phyloP scores from a whole-genome alignment of 768 basidiomycete species.

The Mycena albidolilacea region DNA sequence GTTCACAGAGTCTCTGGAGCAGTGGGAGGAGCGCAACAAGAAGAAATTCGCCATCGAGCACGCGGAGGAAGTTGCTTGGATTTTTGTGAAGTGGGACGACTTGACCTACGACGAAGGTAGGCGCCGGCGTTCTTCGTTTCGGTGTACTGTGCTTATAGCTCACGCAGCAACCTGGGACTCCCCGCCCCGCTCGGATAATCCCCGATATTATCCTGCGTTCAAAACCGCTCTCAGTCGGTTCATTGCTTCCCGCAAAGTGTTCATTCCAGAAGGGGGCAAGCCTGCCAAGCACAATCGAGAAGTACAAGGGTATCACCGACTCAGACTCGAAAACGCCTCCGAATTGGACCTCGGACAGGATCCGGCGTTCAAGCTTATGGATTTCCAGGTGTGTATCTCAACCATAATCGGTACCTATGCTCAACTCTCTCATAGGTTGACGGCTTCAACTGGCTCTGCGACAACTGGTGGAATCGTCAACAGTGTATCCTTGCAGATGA shows the following conservation, averaged over 20 bases:
- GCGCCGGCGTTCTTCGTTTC: slow-evolving; percentile 40
- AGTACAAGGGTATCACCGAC: slow-evolving; percentile 67
- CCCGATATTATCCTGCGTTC: slow-evolving; percentile 72
- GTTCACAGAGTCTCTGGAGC: slow-evolving; percentile 71
- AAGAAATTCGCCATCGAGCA: slow-evolving; percentile 62
- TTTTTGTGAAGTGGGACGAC: slow-evolving; percentile 94
- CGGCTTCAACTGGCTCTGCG: slow-evolving; percentile 87
- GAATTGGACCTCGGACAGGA: slow-evolving; percentile 81
- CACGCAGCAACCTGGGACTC: slow-evolving; percentile 92
- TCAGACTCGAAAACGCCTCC: slow-evolving; percentile 63
- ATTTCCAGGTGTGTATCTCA: slow-evolving; percentile 78
- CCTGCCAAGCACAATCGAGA: slow-evolving; percentile 65
- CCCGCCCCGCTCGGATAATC: slow-evolving; percentile 75
- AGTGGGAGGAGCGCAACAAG: slow-evolving; percentile 68
- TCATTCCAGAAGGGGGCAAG: slow-evolving; percentile 65
- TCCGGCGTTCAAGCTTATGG: slow-evolving; percentile 79
- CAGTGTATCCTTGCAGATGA: slow-evolving; percentile 96
- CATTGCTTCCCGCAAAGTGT: slow-evolving; percentile 72
- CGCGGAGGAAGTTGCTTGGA: slow-evolving; percentile 79
- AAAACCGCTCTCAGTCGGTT: slow-evolving; percentile 77
- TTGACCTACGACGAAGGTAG: slow-evolving; percentile 93
- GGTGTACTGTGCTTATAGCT: slow-evolving; percentile 15
- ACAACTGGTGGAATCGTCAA: slow-evolving; percentile 91
- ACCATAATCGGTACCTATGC: neutral
- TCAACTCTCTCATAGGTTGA: slow-evolving; percentile 65